phyloP scores from a whole-genome alignment of 371 early-diverging fungal species.

The Blakeslea trispora region DNA sequence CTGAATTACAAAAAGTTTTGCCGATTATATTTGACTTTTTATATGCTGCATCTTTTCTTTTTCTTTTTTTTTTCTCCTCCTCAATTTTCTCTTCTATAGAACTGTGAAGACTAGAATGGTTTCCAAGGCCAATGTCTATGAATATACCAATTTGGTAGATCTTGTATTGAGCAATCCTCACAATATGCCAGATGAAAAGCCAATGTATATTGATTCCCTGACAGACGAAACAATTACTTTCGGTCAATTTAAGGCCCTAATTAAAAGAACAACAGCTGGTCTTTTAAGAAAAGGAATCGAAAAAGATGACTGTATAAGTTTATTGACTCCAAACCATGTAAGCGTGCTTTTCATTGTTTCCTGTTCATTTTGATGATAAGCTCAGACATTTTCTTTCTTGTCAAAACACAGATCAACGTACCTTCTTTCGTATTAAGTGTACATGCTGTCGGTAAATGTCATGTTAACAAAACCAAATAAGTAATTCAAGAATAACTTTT shows the following conservation, averaged over 20 bases:
- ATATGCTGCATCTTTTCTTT: background rate
- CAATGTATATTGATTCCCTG: slow-evolving; percentile 13
- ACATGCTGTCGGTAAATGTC: slow-evolving; percentile 23
- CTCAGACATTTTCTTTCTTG: too few species aligned
- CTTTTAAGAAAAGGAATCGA: slow-evolving; percentile 4
- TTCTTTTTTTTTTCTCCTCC: slow-evolving; percentile 1
- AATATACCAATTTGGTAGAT: slow-evolving; percentile 13
- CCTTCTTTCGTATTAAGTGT: slow-evolving; percentile 7
- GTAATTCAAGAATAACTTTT: background rate
- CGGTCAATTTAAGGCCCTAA: slow-evolving; percentile 6
- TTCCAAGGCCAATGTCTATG: slow-evolving; percentile 7
- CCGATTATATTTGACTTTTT: slow-evolving; percentile 3
- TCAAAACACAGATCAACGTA: slow-evolving; percentile 10
- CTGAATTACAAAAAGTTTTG: too few species aligned
- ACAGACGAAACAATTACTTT: slow-evolving; percentile 11
- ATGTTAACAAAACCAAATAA: background rate
- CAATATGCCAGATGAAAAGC: slow-evolving; percentile 1
- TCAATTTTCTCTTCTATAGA: background rate
- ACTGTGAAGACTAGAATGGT: too few species aligned
- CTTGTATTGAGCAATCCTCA: slow-evolving; percentile 11
- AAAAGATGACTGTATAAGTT: slow-evolving; percentile 8
- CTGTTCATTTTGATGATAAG: too few species aligned
- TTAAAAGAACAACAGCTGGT: slow-evolving; percentile 9
- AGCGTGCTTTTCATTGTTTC: background rate
- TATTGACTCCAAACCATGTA: slow-evolving; percentile 14